Evolutionary conservation across 768 basidiomycete genomes (phyloP).

Genomic region (Cystobasidium onofrii): DNA sequence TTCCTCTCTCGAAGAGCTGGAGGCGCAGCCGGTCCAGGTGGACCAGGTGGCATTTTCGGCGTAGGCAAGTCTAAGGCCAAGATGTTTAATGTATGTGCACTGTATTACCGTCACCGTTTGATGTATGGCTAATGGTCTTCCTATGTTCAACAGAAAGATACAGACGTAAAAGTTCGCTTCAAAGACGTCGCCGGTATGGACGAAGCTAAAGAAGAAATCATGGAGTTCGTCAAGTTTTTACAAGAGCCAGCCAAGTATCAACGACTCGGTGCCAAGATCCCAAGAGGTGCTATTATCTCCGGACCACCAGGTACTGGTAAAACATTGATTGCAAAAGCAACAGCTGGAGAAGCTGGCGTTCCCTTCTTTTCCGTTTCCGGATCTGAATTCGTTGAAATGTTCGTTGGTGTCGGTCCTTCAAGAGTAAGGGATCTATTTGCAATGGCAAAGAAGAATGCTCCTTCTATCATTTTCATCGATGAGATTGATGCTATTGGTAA

Average conservation of each 20-base stretch:
- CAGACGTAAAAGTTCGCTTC: conserved; percentile 84
- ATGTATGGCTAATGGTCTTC: not conserved
- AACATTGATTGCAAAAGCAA: conserved; percentile 94
- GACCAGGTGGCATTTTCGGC: conserved; percentile 80
- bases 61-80: conserved; percentile 93
- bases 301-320: conserved; percentile 98
- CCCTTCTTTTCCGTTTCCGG: conserved; percentile 98
- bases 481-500: conserved; percentile 99
- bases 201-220: conserved; percentile 98
- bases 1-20: conserved; percentile 72
- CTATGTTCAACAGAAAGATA: conserved; percentile 54
- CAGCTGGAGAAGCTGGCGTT: conserved; percentile 93
- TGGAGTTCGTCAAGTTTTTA: conserved; percentile 99
- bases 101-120: not conserved
- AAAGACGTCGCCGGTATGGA: conserved; percentile 99
- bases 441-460: conserved; percentile 93
- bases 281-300: conserved; percentile 85
- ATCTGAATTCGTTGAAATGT: conserved; percentile 99
- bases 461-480: conserved; percentile 97
- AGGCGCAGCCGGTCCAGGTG: conserved; percentile 52
- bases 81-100: conserved; percentile 64
- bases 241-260: conserved; percentile 93
- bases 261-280: conserved; percentile 94
- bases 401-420: conserved; percentile 96
- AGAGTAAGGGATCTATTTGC: conserved; percentile 95